Conservation (phyloP, 2,329 filamentous ascomycete species). For the Aspergillus quadricinctus region DNA sequence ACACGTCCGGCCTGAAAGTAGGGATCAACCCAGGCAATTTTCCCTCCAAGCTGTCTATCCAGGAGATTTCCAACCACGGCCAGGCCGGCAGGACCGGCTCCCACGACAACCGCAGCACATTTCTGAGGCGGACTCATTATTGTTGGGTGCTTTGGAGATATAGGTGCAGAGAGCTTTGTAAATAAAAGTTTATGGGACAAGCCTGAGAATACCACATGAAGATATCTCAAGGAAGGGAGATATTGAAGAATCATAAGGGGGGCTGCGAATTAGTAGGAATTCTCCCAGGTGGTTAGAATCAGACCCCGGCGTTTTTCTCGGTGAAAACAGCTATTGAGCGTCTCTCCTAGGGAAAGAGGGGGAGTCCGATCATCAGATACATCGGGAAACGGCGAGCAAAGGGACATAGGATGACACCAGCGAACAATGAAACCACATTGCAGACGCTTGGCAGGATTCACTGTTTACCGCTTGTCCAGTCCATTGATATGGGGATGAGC, state of each 20-base stretch:
- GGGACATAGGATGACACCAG: neutral
- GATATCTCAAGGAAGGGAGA: neutral
- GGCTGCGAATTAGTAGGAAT: slow-evolving; percentile 6
- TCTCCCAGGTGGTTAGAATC: slow-evolving; percentile 8
- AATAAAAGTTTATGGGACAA: neutral
- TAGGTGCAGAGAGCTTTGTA: neutral
- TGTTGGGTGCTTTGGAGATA: neutral
- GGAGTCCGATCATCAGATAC: neutral
- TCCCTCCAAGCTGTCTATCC: slow-evolving; percentile 47
- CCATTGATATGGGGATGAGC: neutral
- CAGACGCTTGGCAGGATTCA: neutral
- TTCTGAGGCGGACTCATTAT: slow-evolving; percentile 26
- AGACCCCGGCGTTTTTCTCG: slow-evolving; percentile 14
- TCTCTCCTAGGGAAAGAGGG: slow-evolving; percentile 2
- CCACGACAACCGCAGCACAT: slow-evolving; percentile 55
- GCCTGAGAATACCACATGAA: neutral
- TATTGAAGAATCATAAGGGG: neutral
- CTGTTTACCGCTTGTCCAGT: neutral
- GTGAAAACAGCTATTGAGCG: slow-evolving; percentile 10
- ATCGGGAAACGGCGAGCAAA: neutral
- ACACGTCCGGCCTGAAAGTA: slow-evolving; percentile 52
- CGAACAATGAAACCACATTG: neutral
- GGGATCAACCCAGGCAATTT: slow-evolving; percentile 58
- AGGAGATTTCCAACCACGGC: slow-evolving; percentile 60
- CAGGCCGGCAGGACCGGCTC: slow-evolving; percentile 56